Base-by-base conservation (phyloP, 83 land plant species). In the Picea engelmannii region DNA sequence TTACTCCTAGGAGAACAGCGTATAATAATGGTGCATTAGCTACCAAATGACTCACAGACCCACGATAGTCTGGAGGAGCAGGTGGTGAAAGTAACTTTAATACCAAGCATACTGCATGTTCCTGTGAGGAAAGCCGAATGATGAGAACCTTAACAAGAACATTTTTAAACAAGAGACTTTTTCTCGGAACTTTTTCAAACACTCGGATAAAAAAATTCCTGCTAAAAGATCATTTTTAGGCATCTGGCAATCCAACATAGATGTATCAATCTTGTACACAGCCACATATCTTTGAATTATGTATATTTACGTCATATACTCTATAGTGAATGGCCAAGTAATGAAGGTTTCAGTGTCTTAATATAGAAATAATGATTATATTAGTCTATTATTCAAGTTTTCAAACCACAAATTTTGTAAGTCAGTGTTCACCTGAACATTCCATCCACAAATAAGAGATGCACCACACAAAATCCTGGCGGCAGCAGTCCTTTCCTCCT, bases 401-500 rank as follows among this genome's bases (percentile, higher is more conserved):
- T 44, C 58, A 42, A 73, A 73, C 77, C 23, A 73, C 52, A 44
- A 20, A 16, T 6, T 73, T 73, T 9, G 10, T 6, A 47, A 12
- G 13, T 44, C 58, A 31, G 23, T 69, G 38, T 25, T 47, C 81
- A 93, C 98, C 98, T 95, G 98, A 15, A 95, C 83, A 83, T 90
- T 93, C 98, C 98, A 95, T 24, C 98, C 92, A 27, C 93, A 83
- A 64, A 86, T 83, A 15, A 95, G 80, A 78, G 98, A 93, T 5
- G 96, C 95, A 11, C 96, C 95, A 84, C 95, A 93, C 11, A 95
- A 89, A 68, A 95, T 86, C 18, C 88, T 86, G 31, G 96, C 96
- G 55, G 96, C 98, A 79, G 91, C 93, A 74, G 87, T 86, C 82
- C 87, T 90, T 79, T 95, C 98, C 78, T 95, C 92, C 58, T 89